Percentiles rank a stretch among this genome's conserved stretches.
Conservation (phyloP, 768 basidiomycete species). For the Baorangia bicolor region DNA sequence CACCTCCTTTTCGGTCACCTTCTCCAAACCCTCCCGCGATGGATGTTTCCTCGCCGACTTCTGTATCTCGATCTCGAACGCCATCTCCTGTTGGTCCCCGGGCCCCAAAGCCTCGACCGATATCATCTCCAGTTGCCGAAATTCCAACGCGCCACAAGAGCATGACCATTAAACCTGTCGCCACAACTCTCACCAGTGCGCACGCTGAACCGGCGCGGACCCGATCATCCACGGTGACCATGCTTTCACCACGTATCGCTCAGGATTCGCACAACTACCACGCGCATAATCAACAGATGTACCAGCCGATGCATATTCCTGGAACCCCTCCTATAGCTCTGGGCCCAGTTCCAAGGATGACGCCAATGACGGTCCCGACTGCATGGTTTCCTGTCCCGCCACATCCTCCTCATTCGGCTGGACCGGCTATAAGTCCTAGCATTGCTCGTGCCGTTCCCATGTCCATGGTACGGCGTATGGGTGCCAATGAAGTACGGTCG, state of each 20-base stretch:
- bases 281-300: conserved; percentile 33
- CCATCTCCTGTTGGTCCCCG: conserved; percentile 55
- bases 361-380: conserved; percentile 5
- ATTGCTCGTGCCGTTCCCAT: conserved; percentile 16
- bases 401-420: conserved; percentile 8
- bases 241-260: conserved; percentile 22
- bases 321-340: conserved; percentile 18
- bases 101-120: conserved; percentile 31
- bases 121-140: conserved; percentile 29
- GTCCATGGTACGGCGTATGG: conserved; percentile 4
- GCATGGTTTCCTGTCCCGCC: conserved; percentile 20
- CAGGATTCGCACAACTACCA: conserved; percentile 34
- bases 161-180: conserved; percentile 26
- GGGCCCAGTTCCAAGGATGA: not conserved
- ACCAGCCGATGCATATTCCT: conserved; percentile 30
- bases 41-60: conserved; percentile 15
- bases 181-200: conserved; percentile 13
- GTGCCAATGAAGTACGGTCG: conserved; percentile 22
- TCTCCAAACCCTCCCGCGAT: conserved; percentile 23
- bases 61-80: conserved; percentile 40
- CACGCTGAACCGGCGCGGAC: conserved; percentile 25
- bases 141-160: conserved; percentile 33
- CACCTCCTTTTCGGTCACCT: conserved; percentile 31
- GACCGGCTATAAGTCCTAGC: conserved; percentile 13
- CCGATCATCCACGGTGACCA: conserved; percentile 31